These are phyloP conservation scores for Fusarium concolor DNA, from an alignment of 2,329 filamentous ascomycete species.

Conservation along the genomic window DNA sequence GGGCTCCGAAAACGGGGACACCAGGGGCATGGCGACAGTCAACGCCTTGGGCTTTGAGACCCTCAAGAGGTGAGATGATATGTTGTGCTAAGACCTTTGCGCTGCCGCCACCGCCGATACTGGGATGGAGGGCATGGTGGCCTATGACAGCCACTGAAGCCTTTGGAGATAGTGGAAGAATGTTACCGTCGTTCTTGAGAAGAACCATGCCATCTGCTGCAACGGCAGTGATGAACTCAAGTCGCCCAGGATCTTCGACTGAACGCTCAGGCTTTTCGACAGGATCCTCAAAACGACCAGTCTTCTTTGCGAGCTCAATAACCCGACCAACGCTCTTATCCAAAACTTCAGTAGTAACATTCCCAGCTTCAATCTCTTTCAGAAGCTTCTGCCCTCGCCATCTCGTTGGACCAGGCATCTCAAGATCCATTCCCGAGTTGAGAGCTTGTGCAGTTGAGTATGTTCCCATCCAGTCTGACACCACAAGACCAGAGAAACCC, in stretches of 20 bases:
- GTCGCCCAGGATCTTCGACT: background rate
- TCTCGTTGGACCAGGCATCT: conserved; percentile 12
- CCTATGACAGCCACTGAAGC: background rate
- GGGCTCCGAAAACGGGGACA: background rate
- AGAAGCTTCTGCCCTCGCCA: background rate
- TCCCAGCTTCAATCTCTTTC: background rate
- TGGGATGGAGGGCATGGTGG: background rate
- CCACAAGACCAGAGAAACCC: background rate
- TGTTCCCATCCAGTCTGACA: conserved; percentile 18
- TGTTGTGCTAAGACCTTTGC: conserved; percentile 15
- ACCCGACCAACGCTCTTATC: background rate
- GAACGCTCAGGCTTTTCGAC: background rate
- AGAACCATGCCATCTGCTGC: conserved; percentile 6
- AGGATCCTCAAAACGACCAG: background rate
- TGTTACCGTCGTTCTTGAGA: background rate
- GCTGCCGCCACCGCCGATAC: conserved; percentile 1
- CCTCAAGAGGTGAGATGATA: background rate
- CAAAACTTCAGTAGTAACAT: background rate
- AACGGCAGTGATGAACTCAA: background rate
- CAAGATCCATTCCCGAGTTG: conserved; percentile 3
- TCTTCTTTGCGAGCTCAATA: background rate
- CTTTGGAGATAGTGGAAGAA: accelerated
- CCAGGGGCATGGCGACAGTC: background rate
- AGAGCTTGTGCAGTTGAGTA: conserved; percentile 5
- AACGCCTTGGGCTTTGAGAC: background rate